Conservation (phyloP, 2,329 filamentous ascomycete species). For the Aspergillus texensis region DNA sequence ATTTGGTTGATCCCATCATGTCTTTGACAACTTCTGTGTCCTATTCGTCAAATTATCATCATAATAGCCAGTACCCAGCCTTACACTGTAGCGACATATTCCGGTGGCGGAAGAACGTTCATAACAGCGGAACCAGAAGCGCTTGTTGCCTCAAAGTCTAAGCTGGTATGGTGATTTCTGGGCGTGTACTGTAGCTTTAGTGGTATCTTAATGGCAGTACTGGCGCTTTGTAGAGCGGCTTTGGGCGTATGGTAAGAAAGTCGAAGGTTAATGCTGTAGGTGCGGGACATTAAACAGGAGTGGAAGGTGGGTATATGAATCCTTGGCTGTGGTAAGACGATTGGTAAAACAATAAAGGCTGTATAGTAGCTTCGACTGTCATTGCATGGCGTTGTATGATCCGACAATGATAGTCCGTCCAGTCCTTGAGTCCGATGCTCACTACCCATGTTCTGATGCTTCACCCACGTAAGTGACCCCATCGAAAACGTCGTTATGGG, state of each 20-base stretch:
- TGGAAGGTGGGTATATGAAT: background rate
- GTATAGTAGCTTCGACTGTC: background rate
- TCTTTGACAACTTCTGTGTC: background rate
- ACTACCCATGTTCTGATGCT: no score
- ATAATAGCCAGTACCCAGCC: background rate
- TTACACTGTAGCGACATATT: background rate
- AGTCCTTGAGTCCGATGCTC: no score
- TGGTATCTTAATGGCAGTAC: background rate
- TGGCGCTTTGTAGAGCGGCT: background rate
- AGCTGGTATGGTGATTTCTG: background rate
- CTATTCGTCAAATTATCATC: fast-evolving
- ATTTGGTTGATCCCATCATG: background rate
- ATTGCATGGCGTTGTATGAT: no score
- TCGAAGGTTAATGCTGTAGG: background rate
- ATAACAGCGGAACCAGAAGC: background rate
- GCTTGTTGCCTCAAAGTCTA: background rate
- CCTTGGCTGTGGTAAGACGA: background rate
- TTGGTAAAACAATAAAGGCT: background rate
- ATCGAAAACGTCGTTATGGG: background rate
- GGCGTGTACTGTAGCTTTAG: background rate
- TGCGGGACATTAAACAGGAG: background rate
- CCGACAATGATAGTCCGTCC: background rate
- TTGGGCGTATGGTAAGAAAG: background rate
- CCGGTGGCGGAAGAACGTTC: background rate
- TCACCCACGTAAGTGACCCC: background rate